These are phyloP conservation scores for Coccomyxa subellipsoidea DNA, from an alignment of 163 green algal genomes.

Conservation along the genomic window DNA sequence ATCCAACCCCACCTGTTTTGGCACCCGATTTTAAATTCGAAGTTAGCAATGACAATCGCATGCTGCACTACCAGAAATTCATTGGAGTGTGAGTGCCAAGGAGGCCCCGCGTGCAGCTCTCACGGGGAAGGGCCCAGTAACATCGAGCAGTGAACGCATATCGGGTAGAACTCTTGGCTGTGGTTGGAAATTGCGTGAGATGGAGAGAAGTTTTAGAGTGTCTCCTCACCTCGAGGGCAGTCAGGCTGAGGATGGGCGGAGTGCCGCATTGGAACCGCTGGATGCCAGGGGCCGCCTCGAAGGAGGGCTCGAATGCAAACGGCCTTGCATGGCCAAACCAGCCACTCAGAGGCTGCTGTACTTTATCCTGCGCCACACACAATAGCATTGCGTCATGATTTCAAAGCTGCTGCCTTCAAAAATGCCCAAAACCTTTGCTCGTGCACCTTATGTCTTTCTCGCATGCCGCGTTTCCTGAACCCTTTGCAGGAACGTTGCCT, in stretches of 20 bases:
- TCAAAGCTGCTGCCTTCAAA: too few relatives aligned
- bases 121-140: too few relatives aligned
- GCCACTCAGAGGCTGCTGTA: slow-evolving; percentile 7
- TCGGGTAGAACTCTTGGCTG: too few relatives aligned
- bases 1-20: slow-evolving; percentile 3
- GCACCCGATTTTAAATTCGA: too few relatives aligned
- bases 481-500: too few relatives aligned
- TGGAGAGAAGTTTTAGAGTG: background rate
- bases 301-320: slow-evolving; percentile 16
- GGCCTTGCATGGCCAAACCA: slow-evolving; percentile 16
- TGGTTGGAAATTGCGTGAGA: too few relatives aligned
- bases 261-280: slow-evolving; percentile 13
- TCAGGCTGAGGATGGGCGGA: slow-evolving; percentile 2
- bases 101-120: too few relatives aligned
- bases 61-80: background rate
- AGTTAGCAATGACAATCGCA: too few relatives aligned
- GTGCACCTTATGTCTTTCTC: too few relatives aligned
- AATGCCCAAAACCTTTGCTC: too few relatives aligned
- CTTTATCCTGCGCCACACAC: background rate
- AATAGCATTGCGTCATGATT: background rate
- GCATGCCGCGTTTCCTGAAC: too few relatives aligned
- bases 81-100: background rate
- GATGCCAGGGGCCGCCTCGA: background rate
- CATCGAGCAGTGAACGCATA: too few relatives aligned
- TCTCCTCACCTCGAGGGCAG: slow-evolving; percentile 12